These are phyloP conservation scores for Punica granatum DNA, from an alignment of 345 rosid species.

Conservation along the genomic window DNA sequence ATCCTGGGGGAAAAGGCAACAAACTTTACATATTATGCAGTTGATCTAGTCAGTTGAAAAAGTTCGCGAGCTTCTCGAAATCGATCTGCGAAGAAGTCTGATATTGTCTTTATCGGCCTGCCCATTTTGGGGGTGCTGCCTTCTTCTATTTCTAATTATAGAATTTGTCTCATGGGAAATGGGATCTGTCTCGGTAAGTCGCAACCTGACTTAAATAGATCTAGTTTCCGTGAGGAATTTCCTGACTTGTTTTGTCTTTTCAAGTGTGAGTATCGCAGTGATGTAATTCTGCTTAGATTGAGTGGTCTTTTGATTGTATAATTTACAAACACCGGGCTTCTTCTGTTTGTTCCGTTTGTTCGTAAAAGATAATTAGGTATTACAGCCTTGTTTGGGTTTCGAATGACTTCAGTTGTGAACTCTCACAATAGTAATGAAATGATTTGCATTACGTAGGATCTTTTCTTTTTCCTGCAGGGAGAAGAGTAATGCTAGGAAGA, in stretches of 20 bases:
- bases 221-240: background rate
- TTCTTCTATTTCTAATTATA: background rate
- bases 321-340: background rate
- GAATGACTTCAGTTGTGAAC: background rate
- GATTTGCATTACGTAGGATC: background rate
- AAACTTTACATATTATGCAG: background rate
- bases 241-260: too few species aligned
- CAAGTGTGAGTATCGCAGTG: too few species aligned
- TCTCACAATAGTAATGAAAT: background rate
- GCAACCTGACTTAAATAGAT: background rate
- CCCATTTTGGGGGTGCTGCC: background rate
- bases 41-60: background rate
- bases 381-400: background rate
- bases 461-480: conserved; percentile 14
- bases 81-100: background rate
- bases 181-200: background rate
- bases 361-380: background rate
- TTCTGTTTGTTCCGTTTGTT: background rate
- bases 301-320: too few species aligned
- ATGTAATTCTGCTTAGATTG: too few species aligned
- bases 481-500: conserved; percentile 54
- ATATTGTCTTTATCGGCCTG: background rate
- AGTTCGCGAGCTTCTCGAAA: background rate
- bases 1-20: background rate
- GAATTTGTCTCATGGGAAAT: background rate